phyloP scores from a whole-genome alignment of 495 filamentous ascomycete species.

The Penicillium crystallinum region DNA sequence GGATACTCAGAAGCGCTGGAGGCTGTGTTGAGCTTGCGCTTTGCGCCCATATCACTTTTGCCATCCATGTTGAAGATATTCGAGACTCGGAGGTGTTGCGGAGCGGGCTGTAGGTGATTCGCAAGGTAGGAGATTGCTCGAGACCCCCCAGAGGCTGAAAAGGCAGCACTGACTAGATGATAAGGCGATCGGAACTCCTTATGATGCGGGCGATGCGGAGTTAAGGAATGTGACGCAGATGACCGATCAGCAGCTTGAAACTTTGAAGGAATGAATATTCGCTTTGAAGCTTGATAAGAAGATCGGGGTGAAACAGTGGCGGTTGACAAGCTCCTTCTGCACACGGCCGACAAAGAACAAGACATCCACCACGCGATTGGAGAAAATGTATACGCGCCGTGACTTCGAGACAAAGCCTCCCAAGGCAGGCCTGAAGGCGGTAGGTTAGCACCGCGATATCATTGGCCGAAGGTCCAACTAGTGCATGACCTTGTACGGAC shows the following conservation, averaged over 20 bases:
- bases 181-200: not conserved
- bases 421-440: not conserved
- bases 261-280: not conserved
- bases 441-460: not conserved
- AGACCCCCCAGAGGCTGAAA: not conserved
- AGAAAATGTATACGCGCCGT: not conserved
- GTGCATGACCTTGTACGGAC: constrained; percentile 15
- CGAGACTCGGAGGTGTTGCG: not conserved
- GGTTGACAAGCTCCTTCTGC: constrained; percentile 31
- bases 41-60: constrained; percentile 47
- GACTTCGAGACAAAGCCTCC: constrained; percentile 1
- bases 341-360: constrained; percentile 20
- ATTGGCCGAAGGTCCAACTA: constrained; percentile 6
- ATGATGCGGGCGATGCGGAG: constrained; percentile 7
- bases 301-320: not conserved
- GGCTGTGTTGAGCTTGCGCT: constrained; percentile 57
- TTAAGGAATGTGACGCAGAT: constrained; percentile 6
- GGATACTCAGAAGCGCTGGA: constrained; percentile 48
- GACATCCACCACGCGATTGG: constrained; percentile 30
- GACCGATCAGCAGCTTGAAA: not conserved
- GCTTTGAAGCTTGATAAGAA: not conserved
- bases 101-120: not conserved
- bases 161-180: not conserved
- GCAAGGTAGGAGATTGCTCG: not conserved
- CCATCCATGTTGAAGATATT: constrained; percentile 42